Conservation (phyloP, 257 asterid species). For the Anisodus tanguticus region DNA sequence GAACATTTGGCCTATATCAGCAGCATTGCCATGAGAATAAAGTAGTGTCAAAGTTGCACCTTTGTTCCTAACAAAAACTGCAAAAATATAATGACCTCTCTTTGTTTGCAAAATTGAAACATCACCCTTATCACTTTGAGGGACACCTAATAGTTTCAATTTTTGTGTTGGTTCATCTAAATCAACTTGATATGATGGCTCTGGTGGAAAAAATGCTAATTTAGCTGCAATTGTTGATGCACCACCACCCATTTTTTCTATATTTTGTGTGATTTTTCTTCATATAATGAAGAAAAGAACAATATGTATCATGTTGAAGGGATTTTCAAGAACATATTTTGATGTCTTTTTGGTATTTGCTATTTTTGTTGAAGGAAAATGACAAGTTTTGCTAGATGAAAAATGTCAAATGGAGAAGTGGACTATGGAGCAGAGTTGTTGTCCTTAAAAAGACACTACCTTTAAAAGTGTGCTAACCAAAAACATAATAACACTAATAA, state of each 20-base stretch:
- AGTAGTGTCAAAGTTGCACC: conserved; percentile 16
- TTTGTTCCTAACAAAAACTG: conserved; percentile 29
- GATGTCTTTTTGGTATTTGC: neutral
- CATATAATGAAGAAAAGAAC: neutral
- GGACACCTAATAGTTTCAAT: conserved; percentile 6
- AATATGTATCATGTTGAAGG: neutral
- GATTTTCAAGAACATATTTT: neutral
- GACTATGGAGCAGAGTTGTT: neutral
- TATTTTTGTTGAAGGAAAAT: neutral
- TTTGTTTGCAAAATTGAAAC: conserved; percentile 20
- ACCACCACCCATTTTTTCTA: conserved; percentile 1
- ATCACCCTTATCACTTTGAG: conserved; percentile 29
- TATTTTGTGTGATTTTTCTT: neutral
- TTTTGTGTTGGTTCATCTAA: conserved; percentile 26
- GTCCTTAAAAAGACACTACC: conserved; percentile 10
- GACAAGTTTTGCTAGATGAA: neutral
- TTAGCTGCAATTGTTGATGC: conserved; percentile 28
- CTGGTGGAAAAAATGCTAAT: conserved; percentile 24
- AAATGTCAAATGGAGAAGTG: conserved; percentile 22
- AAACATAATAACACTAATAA: neutral
- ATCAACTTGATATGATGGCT: conserved; percentile 20
- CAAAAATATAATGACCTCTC: conserved; percentile 13
- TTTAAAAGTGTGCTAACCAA: neutral
- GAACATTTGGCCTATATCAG: conserved; percentile 29
- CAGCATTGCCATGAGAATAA: conserved; percentile 25